Conservation (phyloP, 352 stramenopile species). For the Phytophthora hibernalis region DNA sequence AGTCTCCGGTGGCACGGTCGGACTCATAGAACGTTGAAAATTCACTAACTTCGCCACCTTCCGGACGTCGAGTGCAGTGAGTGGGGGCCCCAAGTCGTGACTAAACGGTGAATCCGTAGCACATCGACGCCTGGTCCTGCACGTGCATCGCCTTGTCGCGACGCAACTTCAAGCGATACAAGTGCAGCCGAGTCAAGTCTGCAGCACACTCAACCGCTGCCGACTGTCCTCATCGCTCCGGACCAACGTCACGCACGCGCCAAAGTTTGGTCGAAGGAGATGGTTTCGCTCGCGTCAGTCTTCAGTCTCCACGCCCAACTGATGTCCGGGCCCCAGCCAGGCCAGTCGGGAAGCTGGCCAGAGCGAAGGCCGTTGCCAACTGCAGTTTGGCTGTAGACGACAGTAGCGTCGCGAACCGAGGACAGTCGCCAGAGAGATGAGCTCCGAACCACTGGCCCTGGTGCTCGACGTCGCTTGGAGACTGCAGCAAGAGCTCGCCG, state of each 20-base stretch:
- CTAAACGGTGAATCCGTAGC: background rate
- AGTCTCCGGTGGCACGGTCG: background rate
- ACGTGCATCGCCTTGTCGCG: constrained; percentile 17
- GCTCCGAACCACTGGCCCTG: constrained; percentile 34
- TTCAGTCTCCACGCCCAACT: constrained; percentile 7
- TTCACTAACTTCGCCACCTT: background rate
- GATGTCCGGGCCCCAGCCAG: constrained; percentile 11
- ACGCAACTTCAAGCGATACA: constrained; percentile 29
- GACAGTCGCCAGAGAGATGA: constrained; percentile 34
- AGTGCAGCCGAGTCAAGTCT: background rate
- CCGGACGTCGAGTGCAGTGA: background rate
- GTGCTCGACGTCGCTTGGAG: background rate
- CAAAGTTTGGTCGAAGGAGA: constrained; percentile 32
- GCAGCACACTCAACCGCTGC: constrained; percentile 10
- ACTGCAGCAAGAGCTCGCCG: background rate
- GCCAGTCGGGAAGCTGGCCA: constrained; percentile 5
- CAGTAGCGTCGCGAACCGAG: background rate
- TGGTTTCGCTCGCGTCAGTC: constrained; percentile 17
- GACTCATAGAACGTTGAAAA: background rate
- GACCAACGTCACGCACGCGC: constrained; percentile 28
- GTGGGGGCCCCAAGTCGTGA: background rate
- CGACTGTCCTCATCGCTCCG: constrained; percentile 18
- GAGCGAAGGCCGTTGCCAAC: background rate
- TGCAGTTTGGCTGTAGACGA: constrained; percentile 29
- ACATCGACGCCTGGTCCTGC: constrained; percentile 10